Evolutionary conservation across 176 grass and related monocot genomes (phyloP).

Genomic region (Oryza meyeriana): DNA sequence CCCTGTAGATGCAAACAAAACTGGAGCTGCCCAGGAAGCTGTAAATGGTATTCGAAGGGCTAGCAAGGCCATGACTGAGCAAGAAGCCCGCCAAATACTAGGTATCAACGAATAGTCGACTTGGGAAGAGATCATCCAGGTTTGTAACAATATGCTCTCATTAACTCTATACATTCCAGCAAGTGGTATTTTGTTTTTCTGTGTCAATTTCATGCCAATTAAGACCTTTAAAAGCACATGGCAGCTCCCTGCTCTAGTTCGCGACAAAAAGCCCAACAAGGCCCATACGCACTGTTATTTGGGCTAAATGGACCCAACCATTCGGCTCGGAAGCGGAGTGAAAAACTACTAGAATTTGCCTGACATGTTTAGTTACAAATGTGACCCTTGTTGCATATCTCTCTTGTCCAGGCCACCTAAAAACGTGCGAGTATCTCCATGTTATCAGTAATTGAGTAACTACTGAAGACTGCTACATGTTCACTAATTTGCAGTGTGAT

Average conservation of each 20-base stretch:
- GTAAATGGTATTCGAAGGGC: slow-evolving; percentile 68
- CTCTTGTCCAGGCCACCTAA: no score
- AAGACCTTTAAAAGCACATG: background rate
- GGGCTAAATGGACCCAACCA: background rate
- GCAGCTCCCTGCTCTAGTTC: no score
- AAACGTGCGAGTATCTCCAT: no score
- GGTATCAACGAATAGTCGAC: slow-evolving; percentile 62
- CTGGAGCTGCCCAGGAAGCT: slow-evolving; percentile 80
- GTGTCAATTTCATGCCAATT: background rate
- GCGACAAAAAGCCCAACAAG: background rate
- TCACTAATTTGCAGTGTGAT: no score
- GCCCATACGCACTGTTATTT: background rate
- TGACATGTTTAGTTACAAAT: no score
- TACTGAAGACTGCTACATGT: no score
- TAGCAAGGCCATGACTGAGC: slow-evolving; percentile 72
- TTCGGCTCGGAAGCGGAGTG: background rate
- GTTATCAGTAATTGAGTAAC: no score
- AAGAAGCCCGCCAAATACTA: slow-evolving; percentile 84
- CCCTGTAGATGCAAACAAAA: slow-evolving; percentile 75
- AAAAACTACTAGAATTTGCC: background rate
- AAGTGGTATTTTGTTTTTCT: background rate
- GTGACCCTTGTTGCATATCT: no score
- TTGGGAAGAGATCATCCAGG: slow-evolving; percentile 79
- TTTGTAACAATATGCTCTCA: slow-evolving; percentile 22
- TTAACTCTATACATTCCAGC: background rate